phyloP scores from a whole-genome alignment of 2,329 filamentous ascomycete genomes.

The Aureobasidium melanogenum region DNA sequence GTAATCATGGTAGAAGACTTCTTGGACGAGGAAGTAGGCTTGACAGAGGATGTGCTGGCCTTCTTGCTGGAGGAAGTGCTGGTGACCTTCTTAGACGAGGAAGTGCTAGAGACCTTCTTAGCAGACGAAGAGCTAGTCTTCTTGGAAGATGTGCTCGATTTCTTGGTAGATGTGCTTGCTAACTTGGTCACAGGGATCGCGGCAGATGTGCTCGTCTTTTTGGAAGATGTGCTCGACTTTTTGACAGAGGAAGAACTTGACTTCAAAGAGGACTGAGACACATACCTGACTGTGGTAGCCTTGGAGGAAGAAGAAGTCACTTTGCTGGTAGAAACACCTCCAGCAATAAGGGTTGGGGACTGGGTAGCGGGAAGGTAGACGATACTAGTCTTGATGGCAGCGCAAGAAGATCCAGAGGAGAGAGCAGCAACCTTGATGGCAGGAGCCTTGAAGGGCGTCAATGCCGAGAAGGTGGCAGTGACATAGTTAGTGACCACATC shows the following conservation, averaged over 20 bases:
- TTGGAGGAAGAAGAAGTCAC: background rate
- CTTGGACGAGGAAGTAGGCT: background rate
- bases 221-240: slow-evolving; percentile 4
- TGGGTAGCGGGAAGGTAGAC: slow-evolving; percentile 3
- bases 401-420: background rate
- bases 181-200: background rate
- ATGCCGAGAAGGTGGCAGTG: slow-evolving; percentile 10
- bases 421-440: background rate
- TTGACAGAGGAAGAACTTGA: slow-evolving; percentile 4
- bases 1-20: background rate
- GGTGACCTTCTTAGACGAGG: background rate
- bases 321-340: background rate
- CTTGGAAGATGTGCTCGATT: slow-evolving; percentile 4
- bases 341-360: slow-evolving; percentile 5
- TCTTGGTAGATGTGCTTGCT: background rate
- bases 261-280: background rate
- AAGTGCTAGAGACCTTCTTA: background rate
- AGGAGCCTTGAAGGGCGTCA: slow-evolving; percentile 3
- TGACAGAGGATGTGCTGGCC: background rate
- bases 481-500: slow-evolving; percentile 11
- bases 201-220: slow-evolving; percentile 3
- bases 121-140: background rate
- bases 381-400: slow-evolving; percentile 6
- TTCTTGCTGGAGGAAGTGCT: background rate
- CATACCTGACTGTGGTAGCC: slow-evolving; percentile 2